Conservation (phyloP, 108 stramenopile genomes). For the Schizochytrium sp. region DNA sequence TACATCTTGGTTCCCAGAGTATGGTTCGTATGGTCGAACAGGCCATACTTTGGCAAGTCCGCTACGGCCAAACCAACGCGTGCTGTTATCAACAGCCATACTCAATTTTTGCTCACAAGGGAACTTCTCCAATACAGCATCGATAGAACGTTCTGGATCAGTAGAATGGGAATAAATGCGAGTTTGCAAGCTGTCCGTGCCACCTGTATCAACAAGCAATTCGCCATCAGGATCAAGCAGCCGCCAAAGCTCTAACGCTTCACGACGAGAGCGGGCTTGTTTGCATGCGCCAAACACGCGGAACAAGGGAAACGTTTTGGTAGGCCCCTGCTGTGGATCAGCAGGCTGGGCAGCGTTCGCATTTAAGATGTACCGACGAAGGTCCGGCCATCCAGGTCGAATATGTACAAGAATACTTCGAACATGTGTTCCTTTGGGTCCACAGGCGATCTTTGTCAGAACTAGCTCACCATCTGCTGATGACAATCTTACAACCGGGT, state of each 20-base stretch:
- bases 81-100: constrained; percentile 26
- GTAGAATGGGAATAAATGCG: constrained; percentile 13
- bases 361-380: constrained; percentile 16
- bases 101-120: not conserved
- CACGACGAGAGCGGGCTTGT: not conserved
- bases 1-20: not conserved
- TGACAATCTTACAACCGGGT: not conserved
- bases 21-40: constrained; percentile 12
- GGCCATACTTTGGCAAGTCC: constrained; percentile 44
- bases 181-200: not conserved
- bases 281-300: not conserved
- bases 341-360: not conserved
- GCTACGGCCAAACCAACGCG: constrained; percentile 13
- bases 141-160: constrained; percentile 10
- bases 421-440: not conserved
- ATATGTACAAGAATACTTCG: constrained; percentile 48
- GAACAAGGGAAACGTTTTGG: not conserved
- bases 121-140: not conserved
- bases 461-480: constrained; percentile 27
- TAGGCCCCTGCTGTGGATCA: no score
- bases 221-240: constrained; percentile 13
- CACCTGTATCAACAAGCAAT: constrained; percentile 12
- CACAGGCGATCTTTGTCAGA: constrained; percentile 9
- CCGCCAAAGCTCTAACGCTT: constrained; percentile 8
- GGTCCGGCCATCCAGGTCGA: constrained; percentile 30